Evolutionary conservation across 78 protist genomes (phyloP).

Genomic region (Capsaspora owczarzaki): DNA sequence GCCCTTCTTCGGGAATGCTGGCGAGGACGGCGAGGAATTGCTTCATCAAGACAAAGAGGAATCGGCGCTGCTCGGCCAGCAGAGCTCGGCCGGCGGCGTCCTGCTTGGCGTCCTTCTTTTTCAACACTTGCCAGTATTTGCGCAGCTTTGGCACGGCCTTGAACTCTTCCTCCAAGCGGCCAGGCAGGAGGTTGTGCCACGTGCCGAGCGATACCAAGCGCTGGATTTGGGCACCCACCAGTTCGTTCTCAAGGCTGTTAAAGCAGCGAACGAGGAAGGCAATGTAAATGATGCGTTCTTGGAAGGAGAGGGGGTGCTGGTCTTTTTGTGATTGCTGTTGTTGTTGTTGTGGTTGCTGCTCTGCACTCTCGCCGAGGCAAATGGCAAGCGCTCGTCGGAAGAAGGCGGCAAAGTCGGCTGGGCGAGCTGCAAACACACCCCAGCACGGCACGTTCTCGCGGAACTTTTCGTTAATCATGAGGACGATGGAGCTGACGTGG

Average conservation of each 20-base stretch:
- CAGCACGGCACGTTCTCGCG: conserved; percentile 46
- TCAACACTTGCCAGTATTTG: background rate
- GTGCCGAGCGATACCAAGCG: conserved; percentile 12
- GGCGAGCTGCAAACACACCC: conserved; percentile 8
- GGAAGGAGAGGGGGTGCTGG: background rate
- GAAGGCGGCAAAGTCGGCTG: background rate
- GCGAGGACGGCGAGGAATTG: background rate
- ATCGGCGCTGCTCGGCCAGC: background rate
- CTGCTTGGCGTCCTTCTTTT: background rate
- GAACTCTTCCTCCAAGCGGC: background rate
- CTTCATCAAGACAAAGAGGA: background rate
- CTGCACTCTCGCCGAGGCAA: background rate
- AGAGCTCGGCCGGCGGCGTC: background rate
- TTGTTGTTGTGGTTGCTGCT: too few relatives aligned
- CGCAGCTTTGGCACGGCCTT: background rate
- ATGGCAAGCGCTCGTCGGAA: background rate
- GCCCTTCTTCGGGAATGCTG: background rate
- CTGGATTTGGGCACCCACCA: background rate
- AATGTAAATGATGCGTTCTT: background rate
- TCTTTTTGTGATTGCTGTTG: background rate
- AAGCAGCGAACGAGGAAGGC: background rate
- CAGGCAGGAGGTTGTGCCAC: conserved; percentile 8
- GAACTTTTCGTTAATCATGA: conserved; percentile 73
- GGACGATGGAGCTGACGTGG: conserved; percentile 55
- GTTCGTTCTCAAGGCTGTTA: background rate